These are phyloP conservation scores for Alisma plantagoaquatica DNA, from an alignment of 106 monocot species.

Conservation along the genomic window DNA sequence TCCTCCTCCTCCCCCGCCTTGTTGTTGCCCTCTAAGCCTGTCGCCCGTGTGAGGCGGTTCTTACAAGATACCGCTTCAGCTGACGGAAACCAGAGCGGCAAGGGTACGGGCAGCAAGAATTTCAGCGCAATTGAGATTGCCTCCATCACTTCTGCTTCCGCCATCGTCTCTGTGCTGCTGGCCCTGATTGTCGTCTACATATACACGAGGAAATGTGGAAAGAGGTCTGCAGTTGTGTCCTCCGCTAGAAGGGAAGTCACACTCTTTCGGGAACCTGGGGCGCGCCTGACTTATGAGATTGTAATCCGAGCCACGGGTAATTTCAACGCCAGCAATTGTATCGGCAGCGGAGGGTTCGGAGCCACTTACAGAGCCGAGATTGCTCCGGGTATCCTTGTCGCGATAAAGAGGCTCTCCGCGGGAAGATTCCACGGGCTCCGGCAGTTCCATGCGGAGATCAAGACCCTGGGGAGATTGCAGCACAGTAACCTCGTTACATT, in stretches of 20 bases:
- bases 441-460: conserved; percentile 62
- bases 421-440: conserved; percentile 84
- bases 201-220: conserved; percentile 56
- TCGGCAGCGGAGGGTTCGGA: conserved; percentile 96
- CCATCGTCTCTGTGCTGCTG: conserved; percentile 67
- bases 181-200: conserved; percentile 58
- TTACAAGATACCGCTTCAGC: background rate
- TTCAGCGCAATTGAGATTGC: conserved; percentile 63
- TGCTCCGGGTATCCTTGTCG: conserved; percentile 75
- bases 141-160: conserved; percentile 71
- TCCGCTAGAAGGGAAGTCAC: conserved; percentile 47
- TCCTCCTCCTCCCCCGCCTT: conserved; percentile 27
- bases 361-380: conserved; percentile 97
- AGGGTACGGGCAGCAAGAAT: too few relatives aligned
- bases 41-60: conserved; percentile 19
- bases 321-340: conserved; percentile 34
- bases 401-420: conserved; percentile 85
- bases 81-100: background rate
- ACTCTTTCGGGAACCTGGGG: conserved; percentile 71
- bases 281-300: conserved; percentile 75
- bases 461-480: conserved; percentile 72
- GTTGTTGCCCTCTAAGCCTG: conserved; percentile 13
- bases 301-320: conserved; percentile 37
- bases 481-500: conserved; percentile 93
- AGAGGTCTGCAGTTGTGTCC: conserved; percentile 34